Percentiles rank a stretch among this genome's conserved stretches.
phyloP scores from a whole-genome alignment of 768 basidiomycete species.

The Pisolithus tinctorius region DNA sequence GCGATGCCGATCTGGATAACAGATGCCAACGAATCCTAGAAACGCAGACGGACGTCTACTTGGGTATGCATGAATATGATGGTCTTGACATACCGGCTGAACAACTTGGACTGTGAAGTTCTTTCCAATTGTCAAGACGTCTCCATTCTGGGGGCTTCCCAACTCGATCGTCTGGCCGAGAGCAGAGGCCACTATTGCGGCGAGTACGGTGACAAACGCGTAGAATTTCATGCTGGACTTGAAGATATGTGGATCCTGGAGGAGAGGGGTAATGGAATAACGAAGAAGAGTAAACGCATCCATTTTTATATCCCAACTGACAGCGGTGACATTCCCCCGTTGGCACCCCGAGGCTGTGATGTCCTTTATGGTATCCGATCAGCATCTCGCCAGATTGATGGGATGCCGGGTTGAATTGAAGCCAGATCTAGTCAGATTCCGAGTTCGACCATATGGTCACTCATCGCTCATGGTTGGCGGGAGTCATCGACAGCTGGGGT shows the following conservation, averaged over 20 bases:
- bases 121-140: constrained; percentile 11
- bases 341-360: no score
- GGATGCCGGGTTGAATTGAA: no score
- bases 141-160: constrained; percentile 15
- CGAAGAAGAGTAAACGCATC: neutral
- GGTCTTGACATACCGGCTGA: constrained; percentile 13
- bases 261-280: neutral
- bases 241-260: no score
- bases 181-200: constrained; percentile 4
- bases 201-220: constrained; percentile 3
- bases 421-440: no score
- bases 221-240: constrained; percentile 12
- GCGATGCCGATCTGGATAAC: constrained; percentile 27
- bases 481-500: no score
- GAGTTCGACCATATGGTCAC: no score
- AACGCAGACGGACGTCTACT: neutral
- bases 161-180: constrained; percentile 24
- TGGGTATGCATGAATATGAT: neutral
- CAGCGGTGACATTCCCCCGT: neutral
- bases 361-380: no score
- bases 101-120: constrained; percentile 14
- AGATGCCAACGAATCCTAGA: constrained; percentile 12
- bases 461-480: no score
- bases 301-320: constrained; percentile 3
- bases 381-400: no score